Percentiles rank a stretch among this genome's conserved stretches.
Conservation (phyloP, 2,329 filamentous ascomycete species). For the Colletotrichum sp. region DNA sequence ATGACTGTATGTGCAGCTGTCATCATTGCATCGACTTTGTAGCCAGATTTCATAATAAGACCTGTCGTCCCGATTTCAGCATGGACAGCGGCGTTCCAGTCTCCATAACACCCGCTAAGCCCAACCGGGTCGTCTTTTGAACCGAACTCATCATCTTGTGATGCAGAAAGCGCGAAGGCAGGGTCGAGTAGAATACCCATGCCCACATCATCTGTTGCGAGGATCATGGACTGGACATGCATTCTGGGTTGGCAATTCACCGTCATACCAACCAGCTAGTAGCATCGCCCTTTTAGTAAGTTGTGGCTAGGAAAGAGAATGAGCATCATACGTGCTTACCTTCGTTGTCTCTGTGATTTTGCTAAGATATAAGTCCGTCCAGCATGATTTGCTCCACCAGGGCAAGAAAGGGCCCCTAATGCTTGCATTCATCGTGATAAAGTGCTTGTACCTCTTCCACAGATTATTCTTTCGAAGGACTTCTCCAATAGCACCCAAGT, state of each 20-base stretch:
- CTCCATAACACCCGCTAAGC: slow-evolving; percentile 32
- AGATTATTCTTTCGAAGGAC: slow-evolving; percentile 33
- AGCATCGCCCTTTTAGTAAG: neutral
- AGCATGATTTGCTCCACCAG: slow-evolving; percentile 36
- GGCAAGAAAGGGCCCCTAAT: slow-evolving; percentile 42
- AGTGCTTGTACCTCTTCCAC: slow-evolving; percentile 37
- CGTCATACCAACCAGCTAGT: slow-evolving; percentile 41
- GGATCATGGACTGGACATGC: slow-evolving; percentile 41
- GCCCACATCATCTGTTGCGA: slow-evolving; percentile 40
- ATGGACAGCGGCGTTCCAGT: slow-evolving; percentile 28
- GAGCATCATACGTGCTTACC: slow-evolving; percentile 15
- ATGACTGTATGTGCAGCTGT: slow-evolving; percentile 27
- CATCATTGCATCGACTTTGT: slow-evolving; percentile 38
- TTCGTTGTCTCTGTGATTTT: slow-evolving; percentile 34
- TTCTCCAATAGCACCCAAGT: slow-evolving; percentile 38
- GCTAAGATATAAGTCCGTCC: slow-evolving; percentile 36
- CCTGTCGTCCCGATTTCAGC: slow-evolving; percentile 35
- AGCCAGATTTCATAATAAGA: slow-evolving; percentile 32
- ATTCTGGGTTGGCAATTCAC: slow-evolving; percentile 35
- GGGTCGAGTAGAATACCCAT: slow-evolving; percentile 39
- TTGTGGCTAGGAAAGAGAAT: neutral
- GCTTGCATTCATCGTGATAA: slow-evolving; percentile 39
- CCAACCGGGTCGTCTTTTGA: slow-evolving; percentile 28
- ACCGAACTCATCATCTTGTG: slow-evolving; percentile 28
- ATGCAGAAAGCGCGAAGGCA: slow-evolving; percentile 20